These are phyloP conservation scores for Saccharomycodes ludwigii DNA, from an alignment of 805 yeast species.

Conservation along the genomic window DNA sequence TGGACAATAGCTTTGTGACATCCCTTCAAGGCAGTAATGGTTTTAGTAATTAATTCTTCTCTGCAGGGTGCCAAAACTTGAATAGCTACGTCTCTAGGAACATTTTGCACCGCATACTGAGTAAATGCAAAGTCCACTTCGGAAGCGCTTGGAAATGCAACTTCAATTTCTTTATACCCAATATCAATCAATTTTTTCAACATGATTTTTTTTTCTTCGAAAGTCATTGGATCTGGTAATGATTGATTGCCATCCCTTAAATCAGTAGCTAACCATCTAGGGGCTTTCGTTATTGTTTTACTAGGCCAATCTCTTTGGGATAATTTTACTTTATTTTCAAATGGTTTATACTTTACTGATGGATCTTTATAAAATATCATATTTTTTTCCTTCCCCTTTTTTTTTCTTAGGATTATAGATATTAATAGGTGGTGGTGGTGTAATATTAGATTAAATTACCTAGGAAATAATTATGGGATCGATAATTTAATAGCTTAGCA, in stretches of 20 bases:
- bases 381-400: too few species aligned
- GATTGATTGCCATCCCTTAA: slow-evolving; percentile 79
- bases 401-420: too few species aligned
- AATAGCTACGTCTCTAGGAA: slow-evolving; percentile 66
- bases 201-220: slow-evolving; percentile 62
- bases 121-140: slow-evolving; percentile 76
- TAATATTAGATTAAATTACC: too few species aligned
- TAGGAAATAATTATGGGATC: too few species aligned
- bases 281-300: slow-evolving; percentile 44
- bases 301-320: slow-evolving; percentile 65
- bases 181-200: slow-evolving; percentile 55
- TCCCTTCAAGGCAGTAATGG: slow-evolving; percentile 60
- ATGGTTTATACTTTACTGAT: slow-evolving; percentile 46
- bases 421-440: too few species aligned
- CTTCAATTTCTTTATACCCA: slow-evolving; percentile 78
- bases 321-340: slow-evolving; percentile 38
- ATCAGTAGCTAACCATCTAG: slow-evolving; percentile 77
- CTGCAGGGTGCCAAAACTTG: slow-evolving; percentile 72
- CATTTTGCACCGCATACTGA: slow-evolving; percentile 55
- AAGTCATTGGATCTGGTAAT: slow-evolving; percentile 77
- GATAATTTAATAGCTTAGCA: too few species aligned
- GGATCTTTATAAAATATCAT: slow-evolving; percentile 55
- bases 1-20: slow-evolving; percentile 70
- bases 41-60: slow-evolving; percentile 57
- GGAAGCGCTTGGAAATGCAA: slow-evolving; percentile 71